Conservation (phyloP, 2,329 filamentous ascomycete genomes). For the Talaromyces amestolkiae region DNA sequence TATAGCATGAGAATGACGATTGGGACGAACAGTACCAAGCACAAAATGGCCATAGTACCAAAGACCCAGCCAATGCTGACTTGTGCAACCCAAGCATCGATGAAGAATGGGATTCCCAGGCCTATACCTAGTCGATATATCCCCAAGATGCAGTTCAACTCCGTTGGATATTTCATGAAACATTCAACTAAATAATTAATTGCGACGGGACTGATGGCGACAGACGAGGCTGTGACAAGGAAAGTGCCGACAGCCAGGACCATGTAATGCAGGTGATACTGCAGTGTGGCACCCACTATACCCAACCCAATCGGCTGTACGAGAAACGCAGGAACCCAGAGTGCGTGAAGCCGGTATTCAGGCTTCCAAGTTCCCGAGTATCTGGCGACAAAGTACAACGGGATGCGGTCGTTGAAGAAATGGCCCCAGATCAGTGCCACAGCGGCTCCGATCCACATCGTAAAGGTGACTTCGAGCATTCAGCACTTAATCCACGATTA, state of each 20-base stretch:
- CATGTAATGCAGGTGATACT: slow-evolving; percentile 20
- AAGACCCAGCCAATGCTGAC: slow-evolving; percentile 17
- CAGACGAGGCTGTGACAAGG: slow-evolving; percentile 1
- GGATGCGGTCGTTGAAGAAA: slow-evolving; percentile 18
- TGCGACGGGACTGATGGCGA: not conserved
- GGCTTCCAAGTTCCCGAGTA: slow-evolving; percentile 18
- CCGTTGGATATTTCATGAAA: slow-evolving; percentile 18
- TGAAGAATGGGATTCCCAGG: slow-evolving; percentile 17
- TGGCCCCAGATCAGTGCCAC: slow-evolving; percentile 14
- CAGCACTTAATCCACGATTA: not conserved
- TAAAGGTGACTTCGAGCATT: slow-evolving; percentile 12
- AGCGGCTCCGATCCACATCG: slow-evolving; percentile 15
- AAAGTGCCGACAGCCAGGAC: slow-evolving; percentile 16
- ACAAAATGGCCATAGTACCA: slow-evolving; percentile 17
- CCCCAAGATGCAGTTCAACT: slow-evolving; percentile 14
- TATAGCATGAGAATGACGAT: slow-evolving; percentile 15
- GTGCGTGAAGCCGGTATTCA: slow-evolving; percentile 17
- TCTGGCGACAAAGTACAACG: slow-evolving; percentile 3
- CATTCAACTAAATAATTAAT: slow-evolving; percentile 20
- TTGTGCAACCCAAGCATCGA: slow-evolving; percentile 7
- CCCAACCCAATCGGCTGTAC: slow-evolving; percentile 12
- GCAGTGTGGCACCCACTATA: slow-evolving; percentile 7
- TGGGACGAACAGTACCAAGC: slow-evolving; percentile 8
- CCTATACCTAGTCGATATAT: slow-evolving; percentile 16
- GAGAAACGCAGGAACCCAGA: slow-evolving; percentile 15